A percentile compares a stretch with the other conserved stretches of the same genome.
Evolutionary conservation across 2,329 filamentous ascomycete species (phyloP).

Genomic region (Penicillium sp.): DNA sequence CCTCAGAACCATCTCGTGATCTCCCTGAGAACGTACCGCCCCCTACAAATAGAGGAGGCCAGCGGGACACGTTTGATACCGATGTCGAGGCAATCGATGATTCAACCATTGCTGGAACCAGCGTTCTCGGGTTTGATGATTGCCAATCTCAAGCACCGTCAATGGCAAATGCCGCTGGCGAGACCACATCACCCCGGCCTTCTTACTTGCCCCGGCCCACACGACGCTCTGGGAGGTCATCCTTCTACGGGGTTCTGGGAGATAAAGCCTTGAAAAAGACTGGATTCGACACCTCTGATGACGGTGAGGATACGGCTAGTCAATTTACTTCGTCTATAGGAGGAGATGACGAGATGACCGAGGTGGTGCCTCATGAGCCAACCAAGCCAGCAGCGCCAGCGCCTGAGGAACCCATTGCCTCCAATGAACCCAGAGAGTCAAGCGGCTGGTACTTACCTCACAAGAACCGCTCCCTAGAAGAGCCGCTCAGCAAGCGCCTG

Average conservation of each 20-base stretch:
- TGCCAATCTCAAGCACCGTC: conserved; percentile 25
- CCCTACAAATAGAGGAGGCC: conserved; percentile 16
- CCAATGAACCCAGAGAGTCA: conserved; percentile 1
- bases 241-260: conserved; percentile 38
- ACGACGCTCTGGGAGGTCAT: conserved; percentile 29
- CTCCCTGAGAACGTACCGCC: conserved; percentile 9
- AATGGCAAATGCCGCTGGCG: conserved; percentile 21
- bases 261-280: conserved; percentile 39
- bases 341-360: conserved; percentile 34
- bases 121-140: conserved; percentile 40
- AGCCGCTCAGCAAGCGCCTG: conserved; percentile 39
- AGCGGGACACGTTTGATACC: conserved; percentile 44
- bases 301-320: conserved; percentile 32
- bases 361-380: conserved; percentile 29
- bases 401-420: neutral
- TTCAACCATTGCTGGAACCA: conserved; percentile 43
- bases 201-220: conserved; percentile 27
- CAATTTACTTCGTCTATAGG: conserved; percentile 32
- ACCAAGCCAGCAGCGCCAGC: neutral
- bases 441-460: conserved; percentile 33
- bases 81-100: conserved; percentile 48
- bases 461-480: conserved; percentile 30
- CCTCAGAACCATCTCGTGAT: conserved; percentile 18
- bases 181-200: conserved; percentile 22
- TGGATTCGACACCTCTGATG: conserved; percentile 38